Conservation (phyloP, 805 yeast species). For the Sugiyamaella qingdaonensis region DNA sequence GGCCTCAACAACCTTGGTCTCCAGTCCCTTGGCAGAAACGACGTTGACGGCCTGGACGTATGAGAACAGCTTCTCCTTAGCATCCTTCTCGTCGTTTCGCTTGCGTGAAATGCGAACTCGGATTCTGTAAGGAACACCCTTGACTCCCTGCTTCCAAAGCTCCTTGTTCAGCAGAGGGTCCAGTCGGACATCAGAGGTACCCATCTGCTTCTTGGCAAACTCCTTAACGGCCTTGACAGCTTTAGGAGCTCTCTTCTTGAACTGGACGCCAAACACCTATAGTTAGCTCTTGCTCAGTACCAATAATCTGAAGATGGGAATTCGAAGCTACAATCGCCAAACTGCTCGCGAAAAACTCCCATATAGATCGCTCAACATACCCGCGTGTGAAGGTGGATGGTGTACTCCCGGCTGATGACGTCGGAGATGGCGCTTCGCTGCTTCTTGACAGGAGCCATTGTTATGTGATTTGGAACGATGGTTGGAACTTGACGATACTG, state of each 20-base stretch:
- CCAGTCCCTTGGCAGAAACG: constrained; percentile 93
- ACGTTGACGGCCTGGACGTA: constrained; percentile 97
- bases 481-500: neutral
- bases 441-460: constrained; percentile 40
- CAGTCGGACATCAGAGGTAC: constrained; percentile 97
- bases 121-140: constrained; percentile 97
- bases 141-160: constrained; percentile 99
- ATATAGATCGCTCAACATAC: constrained; percentile 50
- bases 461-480: constrained; percentile 13
- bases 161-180: constrained; percentile 98
- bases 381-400: constrained; percentile 99
- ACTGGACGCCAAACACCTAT: constrained; percentile 93
- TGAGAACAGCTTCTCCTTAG: constrained; percentile 95
- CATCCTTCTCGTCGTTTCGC: constrained; percentile 99
- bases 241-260: constrained; percentile 99
- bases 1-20: constrained; percentile 94
- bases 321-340: neutral
- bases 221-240: constrained; percentile 99
- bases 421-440: constrained; percentile 82
- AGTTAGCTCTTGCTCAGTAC: constrained; percentile 5
- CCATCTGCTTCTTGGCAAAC: constrained; percentile 98
- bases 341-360: neutral
- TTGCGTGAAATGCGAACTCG: constrained; percentile 98
- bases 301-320: neutral
- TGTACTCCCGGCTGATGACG: constrained; percentile 99